Evolutionary conservation across 2,329 filamentous ascomycete genomes (phyloP).

Genomic region (Claviceps sp.): DNA sequence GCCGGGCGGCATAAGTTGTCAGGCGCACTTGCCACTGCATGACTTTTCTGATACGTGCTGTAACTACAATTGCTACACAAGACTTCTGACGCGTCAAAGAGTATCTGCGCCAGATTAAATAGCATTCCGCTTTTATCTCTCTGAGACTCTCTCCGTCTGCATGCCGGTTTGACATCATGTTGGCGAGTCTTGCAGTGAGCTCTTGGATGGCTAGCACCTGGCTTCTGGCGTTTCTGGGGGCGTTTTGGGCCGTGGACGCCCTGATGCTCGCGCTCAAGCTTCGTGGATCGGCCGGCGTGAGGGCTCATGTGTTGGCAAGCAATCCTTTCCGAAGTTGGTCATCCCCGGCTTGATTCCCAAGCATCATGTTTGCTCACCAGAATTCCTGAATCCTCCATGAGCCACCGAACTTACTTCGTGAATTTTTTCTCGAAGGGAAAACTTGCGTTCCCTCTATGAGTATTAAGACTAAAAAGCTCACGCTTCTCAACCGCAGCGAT

Average conservation of each 20-base stretch:
- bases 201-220: neutral
- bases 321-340: conserved; percentile 1
- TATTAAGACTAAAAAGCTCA: neutral
- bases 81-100: too few species aligned
- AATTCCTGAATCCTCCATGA: neutral
- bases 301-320: conserved; percentile 2
- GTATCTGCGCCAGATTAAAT: neutral
- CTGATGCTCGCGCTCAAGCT: conserved; percentile 1
- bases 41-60: too few species aligned
- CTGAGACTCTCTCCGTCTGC: neutral
- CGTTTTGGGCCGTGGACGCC: neutral
- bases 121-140: neutral
- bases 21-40: too few species aligned
- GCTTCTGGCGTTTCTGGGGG: neutral
- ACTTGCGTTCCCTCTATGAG: neutral
- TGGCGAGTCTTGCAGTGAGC: neutral
- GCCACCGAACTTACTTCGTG: neutral
- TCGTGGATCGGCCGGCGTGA: conserved; percentile 1
- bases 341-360: too few species aligned
- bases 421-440: too few species aligned
- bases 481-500: neutral
- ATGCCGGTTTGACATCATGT: neutral
- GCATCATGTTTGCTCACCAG: neutral
- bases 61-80: too few species aligned
- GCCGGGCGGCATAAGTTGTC: too few species aligned